These are phyloP conservation scores for Yamadazyma laniorum DNA, from an alignment of 805 yeast genomes.

Conservation along the genomic window DNA sequence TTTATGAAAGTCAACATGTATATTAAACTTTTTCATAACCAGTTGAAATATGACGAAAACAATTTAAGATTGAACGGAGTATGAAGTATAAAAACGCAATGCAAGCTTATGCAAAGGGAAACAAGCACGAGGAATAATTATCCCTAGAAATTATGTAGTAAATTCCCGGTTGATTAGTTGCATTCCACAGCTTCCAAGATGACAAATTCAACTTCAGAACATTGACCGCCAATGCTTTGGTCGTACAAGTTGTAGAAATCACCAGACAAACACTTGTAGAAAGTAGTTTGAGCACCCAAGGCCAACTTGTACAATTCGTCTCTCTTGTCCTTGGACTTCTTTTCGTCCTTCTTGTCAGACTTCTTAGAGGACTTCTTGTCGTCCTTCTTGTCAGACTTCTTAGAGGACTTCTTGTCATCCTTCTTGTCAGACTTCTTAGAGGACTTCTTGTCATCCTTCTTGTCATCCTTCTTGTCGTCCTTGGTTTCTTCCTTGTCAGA, in stretches of 20 bases:
- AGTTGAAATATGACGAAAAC: not conserved
- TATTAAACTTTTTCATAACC: too few species aligned
- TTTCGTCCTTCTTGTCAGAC: too few species aligned
- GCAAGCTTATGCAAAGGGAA: not conserved
- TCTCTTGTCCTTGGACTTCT: conserved; percentile 5
- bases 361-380: conserved; percentile 1
- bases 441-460: too few species aligned
- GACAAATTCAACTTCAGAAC: conserved; percentile 20
- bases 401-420: not conserved
- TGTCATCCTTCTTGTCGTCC: not conserved
- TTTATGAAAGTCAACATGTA: too few species aligned
- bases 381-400: too few species aligned
- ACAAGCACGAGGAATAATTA: too few species aligned
- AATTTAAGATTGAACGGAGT: not conserved
- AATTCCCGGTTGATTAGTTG: too few species aligned
- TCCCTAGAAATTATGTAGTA: too few species aligned
- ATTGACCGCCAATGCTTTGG: conserved; percentile 49
- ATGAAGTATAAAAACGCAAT: not conserved
- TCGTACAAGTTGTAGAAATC: conserved; percentile 78
- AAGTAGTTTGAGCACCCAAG: conserved; percentile 57
- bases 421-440: not conserved
- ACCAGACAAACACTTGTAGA: conserved; percentile 77
- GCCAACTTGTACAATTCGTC: conserved; percentile 43
- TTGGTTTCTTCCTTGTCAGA: conserved; percentile 10
- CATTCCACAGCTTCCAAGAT: conserved; percentile 17